phyloP scores from a whole-genome alignment of 192 early-diverging fungal genomes.

The Coemansia reversa region DNA sequence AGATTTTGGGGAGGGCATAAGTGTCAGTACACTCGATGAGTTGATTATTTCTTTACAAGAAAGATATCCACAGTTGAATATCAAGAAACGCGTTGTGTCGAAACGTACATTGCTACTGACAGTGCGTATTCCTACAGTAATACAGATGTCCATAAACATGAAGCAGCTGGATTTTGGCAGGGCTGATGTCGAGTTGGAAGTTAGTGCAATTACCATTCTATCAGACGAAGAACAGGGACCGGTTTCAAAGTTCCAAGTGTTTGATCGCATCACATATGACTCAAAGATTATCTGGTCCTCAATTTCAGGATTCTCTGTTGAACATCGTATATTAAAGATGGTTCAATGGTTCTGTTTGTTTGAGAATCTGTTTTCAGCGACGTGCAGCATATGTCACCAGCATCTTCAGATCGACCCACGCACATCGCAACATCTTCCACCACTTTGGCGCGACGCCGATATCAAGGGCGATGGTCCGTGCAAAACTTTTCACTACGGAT shows the following conservation, averaged over 20 bases:
- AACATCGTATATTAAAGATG: constrained; percentile 43
- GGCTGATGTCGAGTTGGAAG: constrained; percentile 24
- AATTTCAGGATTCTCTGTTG: constrained; percentile 44
- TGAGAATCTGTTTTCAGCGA: constrained; percentile 45
- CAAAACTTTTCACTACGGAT: constrained; percentile 47
- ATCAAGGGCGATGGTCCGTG: constrained; percentile 23
- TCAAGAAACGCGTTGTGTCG: constrained; percentile 22
- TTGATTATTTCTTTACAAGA: constrained; percentile 21
- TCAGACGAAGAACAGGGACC: constrained; percentile 41
- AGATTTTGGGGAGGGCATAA: constrained; percentile 42
- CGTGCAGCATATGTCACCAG: constrained; percentile 40
- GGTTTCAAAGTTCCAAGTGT: constrained; percentile 40
- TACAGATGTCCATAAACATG: constrained; percentile 39
- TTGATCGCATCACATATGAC: constrained; percentile 43
- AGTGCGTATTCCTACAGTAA: constrained; percentile 45
- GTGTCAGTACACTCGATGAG: constrained; percentile 24
- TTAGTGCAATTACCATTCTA: constrained; percentile 31
- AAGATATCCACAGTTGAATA: constrained; percentile 28
- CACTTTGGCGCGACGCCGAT: constrained; percentile 47
- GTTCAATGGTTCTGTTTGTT: constrained; percentile 52
- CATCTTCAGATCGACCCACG: constrained; percentile 53
- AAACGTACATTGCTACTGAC: constrained; percentile 32
- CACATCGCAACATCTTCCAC: constrained; percentile 48
- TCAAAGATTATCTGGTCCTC: constrained; percentile 51
- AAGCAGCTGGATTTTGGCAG: constrained; percentile 24